phyloP scores from a whole-genome alignment of 2,329 filamentous ascomycete species.

The Helotiales sp. region DNA sequence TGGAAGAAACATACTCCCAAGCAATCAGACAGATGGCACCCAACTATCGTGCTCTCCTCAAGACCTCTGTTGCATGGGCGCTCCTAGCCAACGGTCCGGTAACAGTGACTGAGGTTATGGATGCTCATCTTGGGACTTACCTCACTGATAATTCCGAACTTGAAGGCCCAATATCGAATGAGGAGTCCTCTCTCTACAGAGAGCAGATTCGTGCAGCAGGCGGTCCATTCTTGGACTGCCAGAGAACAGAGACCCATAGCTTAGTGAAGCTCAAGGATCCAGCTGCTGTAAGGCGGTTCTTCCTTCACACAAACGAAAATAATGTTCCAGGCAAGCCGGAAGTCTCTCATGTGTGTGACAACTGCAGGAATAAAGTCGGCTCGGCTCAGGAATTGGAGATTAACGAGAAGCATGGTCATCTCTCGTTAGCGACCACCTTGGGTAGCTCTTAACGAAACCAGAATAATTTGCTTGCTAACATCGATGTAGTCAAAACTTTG shows the following conservation, averaged over 20 bases:
- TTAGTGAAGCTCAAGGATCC: conserved; percentile 6
- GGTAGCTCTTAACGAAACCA: background rate
- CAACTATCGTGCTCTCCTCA: conserved; percentile 2
- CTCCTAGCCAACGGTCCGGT: conserved; percentile 3
- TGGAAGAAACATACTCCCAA: background rate
- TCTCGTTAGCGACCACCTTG: background rate
- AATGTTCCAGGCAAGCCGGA: background rate
- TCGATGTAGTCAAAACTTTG: background rate
- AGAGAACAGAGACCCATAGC: background rate
- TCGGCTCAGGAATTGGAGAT: background rate
- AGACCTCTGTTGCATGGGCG: background rate
- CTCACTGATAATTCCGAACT: background rate
- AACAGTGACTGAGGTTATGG: conserved; percentile 4
- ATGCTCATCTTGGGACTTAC: conserved; percentile 6
- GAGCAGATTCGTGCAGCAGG: conserved; percentile 1
- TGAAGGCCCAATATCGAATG: background rate
- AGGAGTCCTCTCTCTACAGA: background rate
- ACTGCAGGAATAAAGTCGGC: background rate
- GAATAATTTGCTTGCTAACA: background rate
- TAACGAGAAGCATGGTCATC: background rate
- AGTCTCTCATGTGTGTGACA: background rate
- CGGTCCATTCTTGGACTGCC: conserved; percentile 2
- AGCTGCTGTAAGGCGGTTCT: conserved; percentile 2
- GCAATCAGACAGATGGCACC: background rate
- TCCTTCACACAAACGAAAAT: background rate